A percentile compares a stretch with the other conserved stretches of the same genome.
These are phyloP conservation scores for Sclerotinia trifoliorum DNA, from an alignment of 2,329 filamentous ascomycete species.

Conservation along the genomic window DNA sequence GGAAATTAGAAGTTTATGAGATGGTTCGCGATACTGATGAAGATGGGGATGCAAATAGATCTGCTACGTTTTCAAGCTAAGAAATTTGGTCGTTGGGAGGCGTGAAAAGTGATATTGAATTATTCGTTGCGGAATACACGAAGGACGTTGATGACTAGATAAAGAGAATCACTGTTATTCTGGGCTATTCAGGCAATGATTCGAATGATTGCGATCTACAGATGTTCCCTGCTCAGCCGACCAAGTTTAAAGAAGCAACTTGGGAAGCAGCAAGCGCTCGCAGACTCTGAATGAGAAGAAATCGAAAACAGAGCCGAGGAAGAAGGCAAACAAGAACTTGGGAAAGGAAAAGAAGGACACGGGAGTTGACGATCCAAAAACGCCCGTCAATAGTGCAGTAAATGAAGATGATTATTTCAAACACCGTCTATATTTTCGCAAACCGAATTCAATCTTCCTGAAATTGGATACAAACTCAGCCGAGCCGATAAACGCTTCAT, in stretches of 20 bases:
- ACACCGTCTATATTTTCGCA: neutral
- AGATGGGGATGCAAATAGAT: constrained; percentile 20
- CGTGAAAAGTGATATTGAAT: constrained; percentile 22
- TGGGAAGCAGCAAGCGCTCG: neutral
- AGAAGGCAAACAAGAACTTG: neutral
- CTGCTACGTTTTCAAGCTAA: constrained; percentile 25
- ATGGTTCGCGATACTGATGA: constrained; percentile 23
- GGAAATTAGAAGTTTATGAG: constrained; percentile 23
- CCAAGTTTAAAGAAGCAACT: constrained; percentile 18
- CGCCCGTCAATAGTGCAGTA: neutral
- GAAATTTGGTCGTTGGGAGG: constrained; percentile 21
- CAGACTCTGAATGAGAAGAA: constrained; percentile 11
- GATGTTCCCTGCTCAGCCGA: constrained; percentile 20
- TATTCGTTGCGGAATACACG: constrained; percentile 22
- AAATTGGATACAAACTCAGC: neutral
- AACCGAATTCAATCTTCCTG: neutral
- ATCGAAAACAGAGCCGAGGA: constrained; percentile 13
- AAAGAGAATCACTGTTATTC: constrained; percentile 18
- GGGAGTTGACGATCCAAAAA: constrained; percentile 7
- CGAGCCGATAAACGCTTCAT: constrained; percentile 13
- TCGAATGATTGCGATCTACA: constrained; percentile 7
- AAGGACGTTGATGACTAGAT: constrained; percentile 23
- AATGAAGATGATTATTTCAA: neutral
- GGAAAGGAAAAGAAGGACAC: constrained; percentile 17
- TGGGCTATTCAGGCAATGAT: neutral